Evolutionary conservation across 129 eudicot species (phyloP), one percentile per base, ranked within the genome.

Genomic region (Artemisia argyi): DNA sequence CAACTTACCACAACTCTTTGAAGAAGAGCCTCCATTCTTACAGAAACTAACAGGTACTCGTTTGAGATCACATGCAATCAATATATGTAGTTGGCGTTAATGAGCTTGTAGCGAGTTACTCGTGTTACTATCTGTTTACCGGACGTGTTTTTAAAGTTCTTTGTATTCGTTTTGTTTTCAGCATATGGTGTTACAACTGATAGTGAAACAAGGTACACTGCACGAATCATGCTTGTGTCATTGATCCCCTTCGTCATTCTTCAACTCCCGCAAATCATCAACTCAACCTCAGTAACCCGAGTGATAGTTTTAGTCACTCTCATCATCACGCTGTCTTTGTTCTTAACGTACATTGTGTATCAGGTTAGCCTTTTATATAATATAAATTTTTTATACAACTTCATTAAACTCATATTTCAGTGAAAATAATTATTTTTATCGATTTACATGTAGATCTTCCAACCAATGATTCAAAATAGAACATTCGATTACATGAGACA

Each of bases 401-500:
- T 16, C 16, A n/a, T 17, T 32, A n/a, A 15, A 1, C 46, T 64
- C 15, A 18, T 53, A 72, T 14, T 30, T 46, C 47, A 5, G 1
- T 26, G 2, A 73, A 18, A 8, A 62, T 54, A 18, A 46, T 0
- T 7, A 19, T 13, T 42, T 30, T 42, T 8, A n/a, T 35, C 13
- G 1, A 26, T 48, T 30, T 35, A 17, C 57, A 22, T 72, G 76
- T 80, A 89, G 96, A 64, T 82, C 39, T 89, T 89, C 78, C 88
- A 80, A 70, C 96, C 96, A 17, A 80, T 88, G 96, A 73, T 89
- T 69, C 89, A 84, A 69, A 79, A 75, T 59, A 78, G 92, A 61
- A 79, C 76, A 80, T 79, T 84, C 18, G 88, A 79, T 57, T 89
- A 76, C 52, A 57, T 81, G 83, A 78, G 76, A 70, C 84, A 75